Evolutionary conservation across 2,329 filamentous ascomycete genomes (phyloP), one percentile per base, ranked within the genome.

Genomic region (Fusarium pseudonygamai): DNA sequence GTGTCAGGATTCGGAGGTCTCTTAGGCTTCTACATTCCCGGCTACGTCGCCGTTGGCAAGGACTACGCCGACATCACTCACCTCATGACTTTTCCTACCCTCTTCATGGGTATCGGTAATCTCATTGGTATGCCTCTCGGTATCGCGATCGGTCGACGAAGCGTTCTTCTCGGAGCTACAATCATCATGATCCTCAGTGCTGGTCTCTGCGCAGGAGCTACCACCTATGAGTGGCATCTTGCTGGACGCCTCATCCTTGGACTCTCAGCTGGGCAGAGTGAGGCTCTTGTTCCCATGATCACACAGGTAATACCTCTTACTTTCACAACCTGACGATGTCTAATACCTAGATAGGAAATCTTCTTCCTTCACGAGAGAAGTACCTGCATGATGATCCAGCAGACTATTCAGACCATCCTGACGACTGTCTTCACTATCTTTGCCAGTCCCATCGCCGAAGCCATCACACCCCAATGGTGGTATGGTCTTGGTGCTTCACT

Each of bases 201-300:
- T 11, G 68, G 69, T 8, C 46, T 75, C 11, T 75, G 73, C 42
- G 73, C 73, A 0, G 65, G 64, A 2, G 67, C 73, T 15, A 55
- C 70, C 11, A 75, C 45, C n/a, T 75, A 75, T 26, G 73, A 75
- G 28, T 74, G 71, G 73, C 73, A 75, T 45, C 68, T 75, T n/a
- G 71, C 58, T 4, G 57, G 64, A 10, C 71, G 73, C 16, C 30
- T 74, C 16, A 34, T 75, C 6, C 63, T 75, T 6, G 73, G 73
- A 5, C 64, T 75, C 2, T 67, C 73, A 1, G 73, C 73, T 36
- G 73, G 73, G 11, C 73, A 75, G 43, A 75, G 73, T 12, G 73
- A 75, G 28, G 60, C 65, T 37, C 65, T 68, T 20, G 65, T 68
- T 3, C 65, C 65, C 14, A 68, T 68, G 65, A 68, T 68, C 13